Percentiles rank a stretch among this genome's conserved stretches.
These are phyloP conservation scores for Spathaspora passalidarum DNA, from an alignment of 805 yeast species.

Conservation along the genomic window DNA sequence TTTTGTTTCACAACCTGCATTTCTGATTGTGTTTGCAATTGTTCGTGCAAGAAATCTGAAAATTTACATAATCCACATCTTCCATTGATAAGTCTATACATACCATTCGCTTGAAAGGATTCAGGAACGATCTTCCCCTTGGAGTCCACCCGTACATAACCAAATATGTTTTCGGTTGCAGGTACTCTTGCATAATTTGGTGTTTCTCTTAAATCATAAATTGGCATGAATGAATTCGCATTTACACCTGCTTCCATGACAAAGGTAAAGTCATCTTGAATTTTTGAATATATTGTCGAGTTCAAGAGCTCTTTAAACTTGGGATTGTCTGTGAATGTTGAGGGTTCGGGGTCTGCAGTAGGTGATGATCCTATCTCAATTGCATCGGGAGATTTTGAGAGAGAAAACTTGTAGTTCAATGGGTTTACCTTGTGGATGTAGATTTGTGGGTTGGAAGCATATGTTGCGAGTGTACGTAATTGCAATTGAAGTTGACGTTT, in stretches of 20 bases:
- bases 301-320: slow-evolving; percentile 28
- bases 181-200: slow-evolving; percentile 68
- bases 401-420: slow-evolving; percentile 13
- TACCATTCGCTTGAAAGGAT: slow-evolving; percentile 54
- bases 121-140: slow-evolving; percentile 53
- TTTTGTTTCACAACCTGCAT: neutral
- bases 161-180: slow-evolving; percentile 66
- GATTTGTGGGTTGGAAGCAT: slow-evolving; percentile 16
- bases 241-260: slow-evolving; percentile 54
- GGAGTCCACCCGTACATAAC: slow-evolving; percentile 60
- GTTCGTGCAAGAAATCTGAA: slow-evolving; percentile 48
- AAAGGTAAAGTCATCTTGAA: slow-evolving; percentile 49
- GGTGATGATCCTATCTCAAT: slow-evolving; percentile 21
- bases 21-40: slow-evolving; percentile 32
- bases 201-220: slow-evolving; percentile 64
- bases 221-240: slow-evolving; percentile 58
- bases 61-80: slow-evolving; percentile 36
- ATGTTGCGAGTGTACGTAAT: slow-evolving; percentile 9
- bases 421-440: slow-evolving; percentile 14
- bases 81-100: slow-evolving; percentile 52
- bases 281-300: slow-evolving; percentile 17
- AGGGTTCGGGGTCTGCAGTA: slow-evolving; percentile 12
- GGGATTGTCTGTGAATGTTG: slow-evolving; percentile 22
- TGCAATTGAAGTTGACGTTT: neutral
- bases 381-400: slow-evolving; percentile 19